Percentiles rank a stretch among this genome's conserved stretches.
These are phyloP conservation scores for Corymbia calophylla DNA, from an alignment of 441 rosid species.

Conservation along the genomic window DNA sequence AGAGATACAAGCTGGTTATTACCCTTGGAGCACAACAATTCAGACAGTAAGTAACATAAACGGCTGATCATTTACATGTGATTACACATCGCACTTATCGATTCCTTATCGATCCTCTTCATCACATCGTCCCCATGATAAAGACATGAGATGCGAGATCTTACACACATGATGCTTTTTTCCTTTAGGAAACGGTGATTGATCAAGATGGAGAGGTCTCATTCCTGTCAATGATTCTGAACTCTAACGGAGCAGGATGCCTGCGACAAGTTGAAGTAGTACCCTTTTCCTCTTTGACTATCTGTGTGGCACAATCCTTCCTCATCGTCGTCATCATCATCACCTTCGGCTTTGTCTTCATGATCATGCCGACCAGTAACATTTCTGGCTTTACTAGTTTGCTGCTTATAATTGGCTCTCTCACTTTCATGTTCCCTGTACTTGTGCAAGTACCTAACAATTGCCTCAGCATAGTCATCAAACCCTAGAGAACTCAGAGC, in stretches of 20 bases:
- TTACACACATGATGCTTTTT: neutral
- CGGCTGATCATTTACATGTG: neutral
- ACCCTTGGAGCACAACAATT: neutral
- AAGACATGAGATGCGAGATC: neutral
- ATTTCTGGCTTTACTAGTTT: slow-evolving; percentile 21
- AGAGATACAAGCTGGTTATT: neutral
- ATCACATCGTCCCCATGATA: neutral
- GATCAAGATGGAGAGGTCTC: slow-evolving; percentile 24
- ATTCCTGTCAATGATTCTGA: slow-evolving; percentile 40
- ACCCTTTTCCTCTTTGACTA: neutral
- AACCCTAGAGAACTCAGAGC: slow-evolving; percentile 78
- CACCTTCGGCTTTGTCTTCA: slow-evolving; percentile 5
- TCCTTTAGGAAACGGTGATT: neutral
- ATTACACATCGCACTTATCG: neutral
- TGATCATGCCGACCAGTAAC: slow-evolving; percentile 9
- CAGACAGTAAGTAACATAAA: neutral
- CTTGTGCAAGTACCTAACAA: slow-evolving; percentile 64
- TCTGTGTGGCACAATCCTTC: neutral
- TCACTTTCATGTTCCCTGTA: slow-evolving; percentile 68
- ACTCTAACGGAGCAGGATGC: slow-evolving; percentile 6
- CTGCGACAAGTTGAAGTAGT: neutral
- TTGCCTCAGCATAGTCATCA: slow-evolving; percentile 62
- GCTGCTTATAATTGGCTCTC: slow-evolving; percentile 7
- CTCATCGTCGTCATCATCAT: neutral
- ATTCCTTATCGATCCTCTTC: neutral